Base-by-base conservation (phyloP, 768 basidiomycete genomes). In the Naematelia encephala region DNA sequence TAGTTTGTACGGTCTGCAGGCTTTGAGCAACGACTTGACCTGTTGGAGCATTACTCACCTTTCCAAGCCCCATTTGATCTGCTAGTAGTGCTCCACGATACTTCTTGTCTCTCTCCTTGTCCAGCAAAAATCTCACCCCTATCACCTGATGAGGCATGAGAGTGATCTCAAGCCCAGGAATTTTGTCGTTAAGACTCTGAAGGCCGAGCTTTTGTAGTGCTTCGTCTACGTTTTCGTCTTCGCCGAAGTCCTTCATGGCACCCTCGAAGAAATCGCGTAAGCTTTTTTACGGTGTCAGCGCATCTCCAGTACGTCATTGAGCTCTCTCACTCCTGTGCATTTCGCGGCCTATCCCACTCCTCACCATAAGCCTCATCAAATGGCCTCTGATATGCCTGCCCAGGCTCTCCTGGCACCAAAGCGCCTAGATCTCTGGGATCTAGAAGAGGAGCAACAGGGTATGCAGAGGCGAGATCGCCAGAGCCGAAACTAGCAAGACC, bases 41-140 rank as follows among this genome's bases (percentile, higher is more conserved):
- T n/a, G 23, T n/a, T 23, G 14, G 14, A 28, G 2, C 23, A 14
- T 1, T 25, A 28, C 30, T 28, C n/a, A 43, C 53, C 53, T 57
- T 57, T 21, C 55, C 55, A 12, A 57, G 55, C 8, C 92, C 91
- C 92, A 94, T 93, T 79, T 91, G 89, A 69, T 77, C 72, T 12
- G 67, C 72, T 5, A 77, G 59, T 34, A 75, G 71, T 0, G 74
- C 75, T n/a, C 77, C 77, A 3, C 50, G 34, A 42, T 49, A 61
- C 22, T 59, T 61, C 11, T 55, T 46, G 19, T 71, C 61, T 43
- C 60, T 63, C 57, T 78, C 77, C 56, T 76, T 67, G 14, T 84
- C 80, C 0, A 87, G 57, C 88, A 90, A 89, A 86, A 88, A 90
- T 34, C 82, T 82, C 16, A 90, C 88, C 0, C 89, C 89, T 51